Evolutionary conservation across 1,139 yeast genomes (phyloP).

Genomic region (Candida sp.): DNA sequence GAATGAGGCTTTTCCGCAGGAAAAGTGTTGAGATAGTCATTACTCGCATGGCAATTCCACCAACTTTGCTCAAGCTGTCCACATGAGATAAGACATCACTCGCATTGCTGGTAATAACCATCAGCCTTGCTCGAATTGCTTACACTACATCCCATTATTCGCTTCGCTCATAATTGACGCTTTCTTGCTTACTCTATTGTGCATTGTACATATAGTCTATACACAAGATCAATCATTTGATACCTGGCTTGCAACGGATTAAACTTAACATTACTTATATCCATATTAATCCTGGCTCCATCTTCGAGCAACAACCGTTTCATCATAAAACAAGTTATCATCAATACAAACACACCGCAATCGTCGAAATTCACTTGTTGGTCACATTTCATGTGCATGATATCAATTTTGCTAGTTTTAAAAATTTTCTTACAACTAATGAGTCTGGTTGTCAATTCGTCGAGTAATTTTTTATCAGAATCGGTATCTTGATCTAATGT

Average conservation of each 20-base stretch:
- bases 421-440: slow-evolving; percentile 17
- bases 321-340: slow-evolving; percentile 36
- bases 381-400: slow-evolving; percentile 30
- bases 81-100: no score
- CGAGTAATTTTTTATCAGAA: slow-evolving; percentile 16
- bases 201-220: slow-evolving; percentile 1
- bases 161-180: no score
- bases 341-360: slow-evolving; percentile 42
- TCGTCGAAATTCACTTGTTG: slow-evolving; percentile 46
- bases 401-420: slow-evolving; percentile 15
- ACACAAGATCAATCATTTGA: slow-evolving; percentile 15
- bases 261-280: slow-evolving; percentile 22
- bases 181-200: no score
- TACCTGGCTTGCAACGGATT: slow-evolving; percentile 29
- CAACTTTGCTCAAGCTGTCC: no score
- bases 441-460: slow-evolving; percentile 10
- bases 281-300: slow-evolving; percentile 16
- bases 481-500: slow-evolving; percentile 12
- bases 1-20: no score
- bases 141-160: no score
- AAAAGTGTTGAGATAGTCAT: no score
- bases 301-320: slow-evolving; percentile 16
- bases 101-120: no score
- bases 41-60: no score
- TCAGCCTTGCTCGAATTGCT: no score